These are phyloP conservation scores for Evernia prunastri DNA, from an alignment of 495 filamentous ascomycete species.

Conservation along the genomic window DNA sequence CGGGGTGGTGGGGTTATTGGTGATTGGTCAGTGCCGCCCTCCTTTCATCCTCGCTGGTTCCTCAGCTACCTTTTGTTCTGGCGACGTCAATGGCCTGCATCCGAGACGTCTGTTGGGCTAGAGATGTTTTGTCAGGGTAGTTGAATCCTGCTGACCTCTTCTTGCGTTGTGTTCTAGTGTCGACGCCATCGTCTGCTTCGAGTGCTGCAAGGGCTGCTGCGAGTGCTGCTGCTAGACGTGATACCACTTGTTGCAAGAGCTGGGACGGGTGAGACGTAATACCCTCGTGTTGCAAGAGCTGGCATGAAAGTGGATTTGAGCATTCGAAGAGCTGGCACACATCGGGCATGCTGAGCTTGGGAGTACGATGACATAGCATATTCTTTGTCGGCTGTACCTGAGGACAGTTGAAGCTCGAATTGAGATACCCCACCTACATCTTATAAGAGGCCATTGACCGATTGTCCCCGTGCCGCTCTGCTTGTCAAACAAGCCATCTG, in stretches of 20 bases:
- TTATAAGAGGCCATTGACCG: background rate
- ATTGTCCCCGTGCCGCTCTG: background rate
- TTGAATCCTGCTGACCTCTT: background rate
- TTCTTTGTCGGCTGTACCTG: background rate
- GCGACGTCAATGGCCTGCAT: too few relatives aligned
- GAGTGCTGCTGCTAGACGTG: conserved; percentile 1
- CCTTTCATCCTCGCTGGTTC: background rate
- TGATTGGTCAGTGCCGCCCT: background rate
- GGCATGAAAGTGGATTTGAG: background rate
- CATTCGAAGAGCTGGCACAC: background rate
- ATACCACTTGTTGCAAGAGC: too few relatives aligned
- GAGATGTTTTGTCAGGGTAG: background rate
- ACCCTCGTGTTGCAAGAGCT: too few relatives aligned
- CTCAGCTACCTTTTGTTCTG: background rate
- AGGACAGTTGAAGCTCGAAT: too few relatives aligned
- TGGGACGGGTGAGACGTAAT: too few relatives aligned
- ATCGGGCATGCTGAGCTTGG: background rate
- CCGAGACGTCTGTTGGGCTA: background rate
- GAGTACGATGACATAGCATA: background rate
- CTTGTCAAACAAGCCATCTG: background rate
- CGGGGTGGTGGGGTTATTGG: conserved; percentile 1
- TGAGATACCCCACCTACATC: background rate
- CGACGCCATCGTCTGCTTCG: conserved; percentile 8
- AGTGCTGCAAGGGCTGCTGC: conserved; percentile 7
- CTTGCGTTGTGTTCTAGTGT: background rate